A percentile compares a stretch with the other conserved stretches of the same genome.
Conservation (phyloP, 2,329 filamentous ascomycete genomes). For the Fonsecaea pugnacius region DNA sequence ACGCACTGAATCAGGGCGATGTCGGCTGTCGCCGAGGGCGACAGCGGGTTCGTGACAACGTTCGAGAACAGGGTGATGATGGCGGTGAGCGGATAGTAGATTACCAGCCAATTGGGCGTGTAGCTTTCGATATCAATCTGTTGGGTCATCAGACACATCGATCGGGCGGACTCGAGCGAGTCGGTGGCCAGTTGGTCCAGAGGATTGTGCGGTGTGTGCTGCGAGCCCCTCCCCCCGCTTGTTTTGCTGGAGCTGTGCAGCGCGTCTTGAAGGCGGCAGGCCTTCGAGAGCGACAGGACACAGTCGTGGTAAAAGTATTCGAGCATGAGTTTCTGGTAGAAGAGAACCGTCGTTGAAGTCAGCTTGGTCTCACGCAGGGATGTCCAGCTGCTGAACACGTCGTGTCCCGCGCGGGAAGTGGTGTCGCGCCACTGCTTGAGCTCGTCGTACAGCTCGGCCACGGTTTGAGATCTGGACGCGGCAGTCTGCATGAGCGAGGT, state of each 20-base stretch:
- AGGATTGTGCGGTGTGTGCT: too few species aligned
- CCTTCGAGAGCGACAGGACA: background rate
- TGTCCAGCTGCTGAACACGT: background rate
- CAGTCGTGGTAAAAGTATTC: background rate
- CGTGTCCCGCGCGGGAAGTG: background rate
- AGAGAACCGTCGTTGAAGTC: background rate
- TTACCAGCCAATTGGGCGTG: background rate
- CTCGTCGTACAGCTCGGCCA: background rate
- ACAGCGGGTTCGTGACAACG: background rate
- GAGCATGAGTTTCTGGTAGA: background rate
- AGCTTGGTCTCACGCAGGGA: background rate
- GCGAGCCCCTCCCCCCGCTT: too few species aligned
- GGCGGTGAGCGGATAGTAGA: background rate
- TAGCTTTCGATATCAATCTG: background rate
- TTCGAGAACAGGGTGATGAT: background rate
- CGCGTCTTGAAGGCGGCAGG: background rate
- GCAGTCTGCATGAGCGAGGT: background rate
- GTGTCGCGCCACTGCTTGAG: background rate
- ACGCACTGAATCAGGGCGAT: background rate
- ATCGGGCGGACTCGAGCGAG: background rate
- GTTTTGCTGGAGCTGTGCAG: background rate
- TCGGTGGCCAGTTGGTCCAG: background rate
- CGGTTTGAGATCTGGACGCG: background rate
- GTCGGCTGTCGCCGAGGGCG: background rate
- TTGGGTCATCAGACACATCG: background rate